Evolutionary conservation across 345 rosid genomes (phyloP), one percentile per base, ranked within the genome.

Genomic region (Euphorbia peplus): DNA sequence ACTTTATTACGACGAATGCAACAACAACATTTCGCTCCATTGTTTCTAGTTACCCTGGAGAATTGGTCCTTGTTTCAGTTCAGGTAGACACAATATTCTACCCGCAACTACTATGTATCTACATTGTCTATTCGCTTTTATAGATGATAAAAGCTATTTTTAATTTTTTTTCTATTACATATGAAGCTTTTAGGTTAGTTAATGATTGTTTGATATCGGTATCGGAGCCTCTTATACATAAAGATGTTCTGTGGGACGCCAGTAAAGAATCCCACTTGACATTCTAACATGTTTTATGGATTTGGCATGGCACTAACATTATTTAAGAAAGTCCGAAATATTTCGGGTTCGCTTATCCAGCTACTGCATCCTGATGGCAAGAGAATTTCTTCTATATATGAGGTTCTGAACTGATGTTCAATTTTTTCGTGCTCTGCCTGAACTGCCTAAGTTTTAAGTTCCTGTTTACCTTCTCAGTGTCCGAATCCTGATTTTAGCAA

Each of bases 401-500:
- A n/a, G n/a, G n/a, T n/a, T n/a, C n/a, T n/a, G 37, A 32, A 50
- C 52, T 44, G 39, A 52, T 8, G 64, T 61, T 35, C 54, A 26
- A 35, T 63, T n/a, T 41, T 65, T 29, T n/a, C n/a, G n/a, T 67
- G 28, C 59, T 35, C 39, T 44, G 26, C 16, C 22, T 68, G 13
- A 64, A 35, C 44, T 30, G 41, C 54, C 1, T 35, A 64, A n/a
- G 32, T 16, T 44, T 59, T 22, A 26, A 32, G 37, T 60, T 9
- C 29, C 7, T 7, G 9, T 63, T 51, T 52, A 19, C n/a, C 4
- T 60, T 19, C 70, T 42, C 73, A 88, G 95, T 88, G 95, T 73
- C 95, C 91, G 16, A 80, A 86, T 73, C 95, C 89, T 21, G 95
- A 86, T 73, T 88, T 88, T 78, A 88, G 80, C 66, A 72, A 76